A percentile compares a stretch with the other conserved stretches of the same genome.
phyloP scores from a whole-genome alignment of 1,284 basidiomycete genomes.

The Ganoderma leucocontextum region DNA sequence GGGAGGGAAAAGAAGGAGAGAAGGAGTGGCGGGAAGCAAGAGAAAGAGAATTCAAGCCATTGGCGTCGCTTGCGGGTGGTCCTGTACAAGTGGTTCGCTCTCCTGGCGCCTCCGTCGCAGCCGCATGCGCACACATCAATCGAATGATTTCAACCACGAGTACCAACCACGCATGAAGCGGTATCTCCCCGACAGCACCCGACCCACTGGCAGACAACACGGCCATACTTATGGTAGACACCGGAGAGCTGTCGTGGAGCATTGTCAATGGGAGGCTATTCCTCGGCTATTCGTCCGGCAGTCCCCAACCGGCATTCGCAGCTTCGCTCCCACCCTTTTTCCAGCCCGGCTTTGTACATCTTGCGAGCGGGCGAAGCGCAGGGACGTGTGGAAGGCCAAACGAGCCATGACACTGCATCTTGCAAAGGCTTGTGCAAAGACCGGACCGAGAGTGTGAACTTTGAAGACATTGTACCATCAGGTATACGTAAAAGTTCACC shows the following conservation, averaged over 20 bases:
- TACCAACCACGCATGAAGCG: background rate
- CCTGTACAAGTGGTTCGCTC: constrained; percentile 13
- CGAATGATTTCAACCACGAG: background rate
- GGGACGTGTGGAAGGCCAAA: background rate
- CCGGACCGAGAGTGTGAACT: background rate
- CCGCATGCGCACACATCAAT: constrained; percentile 3
- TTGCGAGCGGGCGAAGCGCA: background rate
- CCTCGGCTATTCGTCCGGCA: background rate
- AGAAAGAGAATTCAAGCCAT: constrained; percentile 18
- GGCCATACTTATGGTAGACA: background rate
- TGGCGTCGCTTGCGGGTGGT: constrained; percentile 21
- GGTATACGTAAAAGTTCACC: background rate
- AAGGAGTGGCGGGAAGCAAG: constrained; percentile 23
- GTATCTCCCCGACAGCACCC: background rate
- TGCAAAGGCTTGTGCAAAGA: background rate
- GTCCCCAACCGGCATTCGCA: background rate
- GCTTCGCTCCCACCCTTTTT: background rate
- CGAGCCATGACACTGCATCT: background rate
- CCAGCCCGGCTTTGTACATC: background rate
- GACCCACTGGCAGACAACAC: background rate
- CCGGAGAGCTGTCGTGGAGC: background rate
- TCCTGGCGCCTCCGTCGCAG: background rate
- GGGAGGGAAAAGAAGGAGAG: constrained; percentile 18
- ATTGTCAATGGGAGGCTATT: no score
- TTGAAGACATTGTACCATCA: background rate